Percentiles rank a stretch among this genome's conserved stretches.
Conservation (phyloP, 208 protist genomes). For the Trypanosoma mega region DNA sequence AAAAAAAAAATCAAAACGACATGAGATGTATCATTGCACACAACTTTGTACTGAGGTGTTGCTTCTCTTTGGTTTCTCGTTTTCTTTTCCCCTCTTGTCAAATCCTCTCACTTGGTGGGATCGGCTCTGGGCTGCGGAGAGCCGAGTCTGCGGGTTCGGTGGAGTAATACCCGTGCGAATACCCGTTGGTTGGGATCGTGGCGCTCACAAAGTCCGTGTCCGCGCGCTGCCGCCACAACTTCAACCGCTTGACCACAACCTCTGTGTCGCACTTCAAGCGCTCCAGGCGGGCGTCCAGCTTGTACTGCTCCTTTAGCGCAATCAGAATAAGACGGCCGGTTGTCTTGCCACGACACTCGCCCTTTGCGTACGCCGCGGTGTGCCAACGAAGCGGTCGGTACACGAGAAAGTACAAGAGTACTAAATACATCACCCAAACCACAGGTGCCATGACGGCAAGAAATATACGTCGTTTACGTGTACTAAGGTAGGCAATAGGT, state of each 20-base stretch:
- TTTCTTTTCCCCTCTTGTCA: too few species aligned
- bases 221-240: background rate
- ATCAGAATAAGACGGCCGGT: conserved; percentile 19
- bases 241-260: conserved; percentile 23
- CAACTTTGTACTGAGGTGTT: too few species aligned
- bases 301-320: conserved; percentile 57
- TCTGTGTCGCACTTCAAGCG: conserved; percentile 30
- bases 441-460: conserved; percentile 43
- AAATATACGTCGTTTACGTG: conserved; percentile 46
- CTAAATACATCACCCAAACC: conserved; percentile 48
- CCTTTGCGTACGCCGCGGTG: conserved; percentile 33
- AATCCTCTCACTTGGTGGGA: background rate
- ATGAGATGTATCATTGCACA: too few species aligned
- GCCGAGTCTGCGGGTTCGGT: background rate
- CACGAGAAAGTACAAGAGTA: conserved; percentile 50
- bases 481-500: conserved; percentile 42
- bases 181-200: too few species aligned
- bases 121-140: background rate
- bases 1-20: background rate
- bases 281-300: conserved; percentile 43
- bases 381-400: conserved; percentile 46
- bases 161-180: background rate
- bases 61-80: too few species aligned
- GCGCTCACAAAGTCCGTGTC: too few species aligned
- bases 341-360: conserved; percentile 19